Percentiles rank a stretch among this genome's conserved stretches.
Evolutionary conservation across 2,329 filamentous ascomycete genomes (phyloP).

Genomic region (Colletotrichum sp.): DNA sequence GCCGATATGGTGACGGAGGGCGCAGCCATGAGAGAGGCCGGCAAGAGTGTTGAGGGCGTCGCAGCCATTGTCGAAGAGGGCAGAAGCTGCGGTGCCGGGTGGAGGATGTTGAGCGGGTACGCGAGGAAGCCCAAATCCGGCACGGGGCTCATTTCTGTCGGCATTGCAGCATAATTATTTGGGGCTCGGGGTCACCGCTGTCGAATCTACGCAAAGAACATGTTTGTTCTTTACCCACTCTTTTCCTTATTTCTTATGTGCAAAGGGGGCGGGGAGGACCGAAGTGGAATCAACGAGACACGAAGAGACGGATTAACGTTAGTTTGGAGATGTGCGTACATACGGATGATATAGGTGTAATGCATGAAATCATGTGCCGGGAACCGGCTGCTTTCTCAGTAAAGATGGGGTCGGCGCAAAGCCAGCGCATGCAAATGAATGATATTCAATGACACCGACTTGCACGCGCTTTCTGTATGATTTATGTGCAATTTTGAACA

Average conservation of each 20-base stretch:
- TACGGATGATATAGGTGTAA: not conserved
- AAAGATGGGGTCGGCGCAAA: not conserved
- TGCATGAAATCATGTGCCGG: not conserved
- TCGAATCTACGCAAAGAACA: not conserved
- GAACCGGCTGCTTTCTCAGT: not conserved
- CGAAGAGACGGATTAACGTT: not conserved
- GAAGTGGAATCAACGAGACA: not conserved
- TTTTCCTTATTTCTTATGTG: not conserved
- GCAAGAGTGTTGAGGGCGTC: constrained; percentile 64
- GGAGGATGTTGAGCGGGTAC: constrained; percentile 67
- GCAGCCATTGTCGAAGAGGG: constrained; percentile 69
- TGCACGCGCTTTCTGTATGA: not conserved
- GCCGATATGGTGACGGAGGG: constrained; percentile 57
- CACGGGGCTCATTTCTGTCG: constrained; percentile 39
- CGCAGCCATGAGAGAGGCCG: constrained; percentile 58
- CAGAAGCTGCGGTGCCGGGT: constrained; percentile 61
- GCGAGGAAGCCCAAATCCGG: constrained; percentile 61
- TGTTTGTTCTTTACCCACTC: not conserved
- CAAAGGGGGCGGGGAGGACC: not conserved
- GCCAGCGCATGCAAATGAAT: not conserved
- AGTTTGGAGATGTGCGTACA: not conserved
- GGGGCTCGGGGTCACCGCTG: not conserved
- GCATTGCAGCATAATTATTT: not conserved
- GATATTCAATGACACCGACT: not conserved
- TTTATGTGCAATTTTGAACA: not conserved